Evolutionary conservation across 2,329 filamentous ascomycete species (phyloP).

Genomic region (Didymellaceae sp.): DNA sequence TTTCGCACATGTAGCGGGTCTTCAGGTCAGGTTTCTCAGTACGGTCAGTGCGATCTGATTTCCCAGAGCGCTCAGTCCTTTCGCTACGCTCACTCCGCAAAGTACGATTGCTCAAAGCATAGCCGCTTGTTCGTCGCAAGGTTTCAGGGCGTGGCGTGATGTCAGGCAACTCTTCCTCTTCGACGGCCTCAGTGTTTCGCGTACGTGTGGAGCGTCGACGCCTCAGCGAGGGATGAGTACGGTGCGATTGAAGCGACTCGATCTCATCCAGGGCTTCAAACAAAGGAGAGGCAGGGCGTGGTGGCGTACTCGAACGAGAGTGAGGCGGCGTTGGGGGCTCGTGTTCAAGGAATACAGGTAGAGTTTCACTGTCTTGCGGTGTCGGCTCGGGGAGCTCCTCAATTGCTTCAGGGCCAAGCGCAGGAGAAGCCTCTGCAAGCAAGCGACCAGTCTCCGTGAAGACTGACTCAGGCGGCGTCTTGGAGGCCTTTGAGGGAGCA

Average conservation of each 20-base stretch:
- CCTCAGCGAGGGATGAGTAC: conserved; percentile 32
- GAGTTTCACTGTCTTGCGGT: conserved; percentile 12
- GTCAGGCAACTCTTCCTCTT: conserved; percentile 32
- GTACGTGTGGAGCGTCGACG: conserved; percentile 41
- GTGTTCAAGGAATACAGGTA: conserved; percentile 14
- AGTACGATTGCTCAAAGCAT: conserved; percentile 35
- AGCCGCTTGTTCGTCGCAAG: conserved; percentile 39
- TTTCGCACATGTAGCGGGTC: conserved; percentile 43
- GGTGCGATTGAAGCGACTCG: conserved; percentile 38
- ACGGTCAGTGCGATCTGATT: conserved; percentile 24
- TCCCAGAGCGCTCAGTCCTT: conserved; percentile 28
- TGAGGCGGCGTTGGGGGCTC: conserved; percentile 35
- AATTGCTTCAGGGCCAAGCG: conserved; percentile 14
- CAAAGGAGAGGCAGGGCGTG: conserved; percentile 39
- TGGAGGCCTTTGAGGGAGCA: conserved; percentile 23
- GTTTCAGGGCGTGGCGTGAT: conserved; percentile 24
- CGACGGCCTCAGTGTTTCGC: conserved; percentile 34
- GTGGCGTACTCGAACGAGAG: conserved; percentile 35
- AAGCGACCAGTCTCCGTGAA: conserved; percentile 13
- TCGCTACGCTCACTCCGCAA: conserved; percentile 31
- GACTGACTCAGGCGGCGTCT: conserved; percentile 11
- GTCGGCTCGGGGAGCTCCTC: conserved; percentile 18
- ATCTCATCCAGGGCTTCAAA: conserved; percentile 47
- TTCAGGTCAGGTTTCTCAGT: conserved; percentile 32
- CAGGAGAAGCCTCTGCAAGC: conserved; percentile 5